Conservation (phyloP, 2,329 filamentous ascomycete species). For the Alternaria viburni region DNA sequence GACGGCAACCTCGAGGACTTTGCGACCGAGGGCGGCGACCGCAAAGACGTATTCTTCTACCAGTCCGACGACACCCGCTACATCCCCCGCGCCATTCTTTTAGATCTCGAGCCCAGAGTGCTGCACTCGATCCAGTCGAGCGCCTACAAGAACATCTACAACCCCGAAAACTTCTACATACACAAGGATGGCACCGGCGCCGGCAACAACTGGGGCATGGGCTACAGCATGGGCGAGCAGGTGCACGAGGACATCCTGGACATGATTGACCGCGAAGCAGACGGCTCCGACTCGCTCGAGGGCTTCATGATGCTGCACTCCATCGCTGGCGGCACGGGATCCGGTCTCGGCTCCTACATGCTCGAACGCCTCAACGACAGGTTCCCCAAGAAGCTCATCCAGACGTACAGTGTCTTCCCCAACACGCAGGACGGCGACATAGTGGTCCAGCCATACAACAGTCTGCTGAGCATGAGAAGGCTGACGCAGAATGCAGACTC, state of each 20-base stretch:
- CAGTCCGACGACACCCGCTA: slow-evolving; percentile 98
- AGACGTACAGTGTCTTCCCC: slow-evolving; percentile 98
- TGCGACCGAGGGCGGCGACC: slow-evolving; percentile 94
- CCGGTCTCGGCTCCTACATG: slow-evolving; percentile 92
- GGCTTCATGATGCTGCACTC: slow-evolving; percentile 99
- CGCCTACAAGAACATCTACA: slow-evolving; percentile 98
- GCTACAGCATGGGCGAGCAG: slow-evolving; percentile 88
- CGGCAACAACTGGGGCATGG: slow-evolving; percentile 98
- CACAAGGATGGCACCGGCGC: slow-evolving; percentile 92
- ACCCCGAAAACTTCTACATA: slow-evolving; percentile 98
- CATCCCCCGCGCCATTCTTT: slow-evolving; percentile 92
- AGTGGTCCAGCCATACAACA: slow-evolving; percentile 98
- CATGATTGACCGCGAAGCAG: slow-evolving; percentile 98
- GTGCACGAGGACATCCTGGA: slow-evolving; percentile 98
- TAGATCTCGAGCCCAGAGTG: slow-evolving; percentile 92
- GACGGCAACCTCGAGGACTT: slow-evolving; percentile 98
- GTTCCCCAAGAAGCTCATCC: slow-evolving; percentile 98
- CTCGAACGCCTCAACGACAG: slow-evolving; percentile 95
- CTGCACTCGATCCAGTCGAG: slow-evolving; percentile 92
- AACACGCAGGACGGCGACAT: slow-evolving; percentile 91
- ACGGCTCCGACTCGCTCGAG: slow-evolving; percentile 96
- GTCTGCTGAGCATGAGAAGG: slow-evolving; percentile 86
- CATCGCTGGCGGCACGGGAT: slow-evolving; percentile 95
- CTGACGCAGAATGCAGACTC: slow-evolving; percentile 96
- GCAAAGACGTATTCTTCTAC: slow-evolving; percentile 99